Conservation (phyloP, 1,284 basidiomycete species). For the Trametes sp. region DNA sequence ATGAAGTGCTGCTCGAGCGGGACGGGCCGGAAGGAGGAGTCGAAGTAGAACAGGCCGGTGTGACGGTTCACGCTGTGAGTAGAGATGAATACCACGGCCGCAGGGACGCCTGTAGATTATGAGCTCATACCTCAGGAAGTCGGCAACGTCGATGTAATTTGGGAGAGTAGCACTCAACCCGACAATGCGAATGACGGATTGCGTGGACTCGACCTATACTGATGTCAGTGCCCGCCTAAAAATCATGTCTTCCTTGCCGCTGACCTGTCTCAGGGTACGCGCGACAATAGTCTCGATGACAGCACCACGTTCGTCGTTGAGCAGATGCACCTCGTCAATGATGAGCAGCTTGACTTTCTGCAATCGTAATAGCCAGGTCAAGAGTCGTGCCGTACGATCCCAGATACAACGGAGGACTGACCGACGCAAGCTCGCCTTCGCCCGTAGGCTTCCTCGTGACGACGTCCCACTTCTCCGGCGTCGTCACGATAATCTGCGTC, state of each 20-base stretch:
- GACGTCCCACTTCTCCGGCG: slow-evolving; percentile 99
- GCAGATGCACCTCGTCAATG: slow-evolving; percentile 97
- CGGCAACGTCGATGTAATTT: slow-evolving; percentile 97
- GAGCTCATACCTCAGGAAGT: slow-evolving; percentile 81
- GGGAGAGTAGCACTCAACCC: slow-evolving; percentile 98
- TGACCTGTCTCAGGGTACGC: slow-evolving; percentile 90
- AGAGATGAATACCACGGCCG: not conserved
- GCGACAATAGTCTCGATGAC: slow-evolving; percentile 99
- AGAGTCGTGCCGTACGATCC: not conserved
- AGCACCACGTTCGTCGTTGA: slow-evolving; percentile 98
- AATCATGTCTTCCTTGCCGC: too few relatives aligned
- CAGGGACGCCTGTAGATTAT: not conserved
- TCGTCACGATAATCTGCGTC: slow-evolving; percentile 99
- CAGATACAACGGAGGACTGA: slow-evolving; percentile 46
- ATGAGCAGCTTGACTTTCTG: slow-evolving; percentile 95
- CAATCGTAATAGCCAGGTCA: not conserved
- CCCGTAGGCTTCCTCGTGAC: slow-evolving; percentile 98
- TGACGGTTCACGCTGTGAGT: slow-evolving; percentile 80
- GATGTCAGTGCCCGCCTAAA: too few relatives aligned
- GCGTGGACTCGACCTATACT: slow-evolving; percentile 89
- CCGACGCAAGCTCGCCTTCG: slow-evolving; percentile 93
- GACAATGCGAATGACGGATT: slow-evolving; percentile 97
- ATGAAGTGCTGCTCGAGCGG: slow-evolving; percentile 99
- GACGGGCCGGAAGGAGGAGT: slow-evolving; percentile 96
- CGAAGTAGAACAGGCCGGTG: slow-evolving; percentile 98